Conservation (phyloP, 2,329 filamentous ascomycete species). For the Claviceps africana region DNA sequence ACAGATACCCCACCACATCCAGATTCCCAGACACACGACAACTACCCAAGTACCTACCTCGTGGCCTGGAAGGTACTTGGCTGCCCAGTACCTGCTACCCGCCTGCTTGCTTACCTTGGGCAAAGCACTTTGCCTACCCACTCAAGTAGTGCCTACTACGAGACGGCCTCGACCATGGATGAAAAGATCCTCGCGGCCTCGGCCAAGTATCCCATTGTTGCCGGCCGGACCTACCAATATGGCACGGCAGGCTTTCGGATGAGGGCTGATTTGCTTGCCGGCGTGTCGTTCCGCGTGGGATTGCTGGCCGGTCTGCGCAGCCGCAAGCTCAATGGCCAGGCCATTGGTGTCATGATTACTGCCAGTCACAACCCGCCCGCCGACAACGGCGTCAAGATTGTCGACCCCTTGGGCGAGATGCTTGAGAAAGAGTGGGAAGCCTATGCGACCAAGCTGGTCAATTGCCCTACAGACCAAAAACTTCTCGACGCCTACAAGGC, state of each 20-base stretch:
- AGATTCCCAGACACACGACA: too few relatives aligned
- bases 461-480: slow-evolving; percentile 60
- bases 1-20: too few relatives aligned
- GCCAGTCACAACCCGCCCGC: slow-evolving; percentile 82
- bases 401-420: slow-evolving; percentile 98
- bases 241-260: slow-evolving; percentile 56
- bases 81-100: too few relatives aligned
- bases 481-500: slow-evolving; percentile 64
- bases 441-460: slow-evolving; percentile 79
- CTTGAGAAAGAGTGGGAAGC: slow-evolving; percentile 89
- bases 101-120: too few relatives aligned
- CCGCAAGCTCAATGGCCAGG: slow-evolving; percentile 75
- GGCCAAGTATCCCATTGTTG: slow-evolving; percentile 45
- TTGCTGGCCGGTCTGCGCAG: slow-evolving; percentile 79
- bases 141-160: not conserved
- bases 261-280: slow-evolving; percentile 69
- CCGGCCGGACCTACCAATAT: slow-evolving; percentile 45
- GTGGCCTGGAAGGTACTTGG: too few relatives aligned
- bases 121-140: too few relatives aligned
- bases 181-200: slow-evolving; percentile 45
- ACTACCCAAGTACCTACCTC: too few relatives aligned
- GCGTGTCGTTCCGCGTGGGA: slow-evolving; percentile 84
- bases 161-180: slow-evolving; percentile 28
- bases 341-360: slow-evolving; percentile 93
- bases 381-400: slow-evolving; percentile 89